Conservation (phyloP, 345 rosid genomes). For the Luvunga scandens region DNA sequence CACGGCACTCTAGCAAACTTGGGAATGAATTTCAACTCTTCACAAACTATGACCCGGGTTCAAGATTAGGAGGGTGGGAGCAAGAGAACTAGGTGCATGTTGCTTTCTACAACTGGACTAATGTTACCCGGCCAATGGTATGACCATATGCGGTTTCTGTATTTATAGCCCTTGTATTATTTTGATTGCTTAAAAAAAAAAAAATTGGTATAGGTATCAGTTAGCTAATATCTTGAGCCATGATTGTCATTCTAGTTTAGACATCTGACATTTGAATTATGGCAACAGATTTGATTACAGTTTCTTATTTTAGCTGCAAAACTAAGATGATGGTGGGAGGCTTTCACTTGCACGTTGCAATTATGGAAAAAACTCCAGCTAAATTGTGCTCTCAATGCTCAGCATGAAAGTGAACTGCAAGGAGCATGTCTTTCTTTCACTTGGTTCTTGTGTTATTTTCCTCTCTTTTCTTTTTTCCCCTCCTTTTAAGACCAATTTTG, state of each 20-base stretch:
- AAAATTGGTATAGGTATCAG: background rate
- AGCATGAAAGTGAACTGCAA: background rate
- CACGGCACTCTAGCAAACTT: slow-evolving; percentile 81
- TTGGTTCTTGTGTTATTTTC: background rate
- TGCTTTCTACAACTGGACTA: background rate
- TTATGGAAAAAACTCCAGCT: background rate
- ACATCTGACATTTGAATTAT: background rate
- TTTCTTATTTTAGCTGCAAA: background rate
- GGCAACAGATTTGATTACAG: background rate
- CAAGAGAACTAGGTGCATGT: slow-evolving; percentile 31
- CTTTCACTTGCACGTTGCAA: background rate
- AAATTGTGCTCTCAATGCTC: background rate
- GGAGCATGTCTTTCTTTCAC: background rate
- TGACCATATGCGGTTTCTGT: background rate
- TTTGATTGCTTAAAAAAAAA: too few relatives aligned
- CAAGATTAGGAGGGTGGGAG: slow-evolving; percentile 85
- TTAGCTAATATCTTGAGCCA: background rate
- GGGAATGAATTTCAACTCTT: slow-evolving; percentile 83
- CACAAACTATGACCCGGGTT: slow-evolving; percentile 80
- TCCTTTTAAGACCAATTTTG: background rate
- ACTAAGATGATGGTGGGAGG: background rate
- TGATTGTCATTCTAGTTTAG: background rate
- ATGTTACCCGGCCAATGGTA: background rate
- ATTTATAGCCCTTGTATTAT: background rate
- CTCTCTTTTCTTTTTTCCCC: background rate